Percentiles rank a stretch among this genome's conserved stretches.
These are phyloP conservation scores for Endocarpon pusillum DNA, from an alignment of 495 filamentous ascomycete species.

Conservation along the genomic window DNA sequence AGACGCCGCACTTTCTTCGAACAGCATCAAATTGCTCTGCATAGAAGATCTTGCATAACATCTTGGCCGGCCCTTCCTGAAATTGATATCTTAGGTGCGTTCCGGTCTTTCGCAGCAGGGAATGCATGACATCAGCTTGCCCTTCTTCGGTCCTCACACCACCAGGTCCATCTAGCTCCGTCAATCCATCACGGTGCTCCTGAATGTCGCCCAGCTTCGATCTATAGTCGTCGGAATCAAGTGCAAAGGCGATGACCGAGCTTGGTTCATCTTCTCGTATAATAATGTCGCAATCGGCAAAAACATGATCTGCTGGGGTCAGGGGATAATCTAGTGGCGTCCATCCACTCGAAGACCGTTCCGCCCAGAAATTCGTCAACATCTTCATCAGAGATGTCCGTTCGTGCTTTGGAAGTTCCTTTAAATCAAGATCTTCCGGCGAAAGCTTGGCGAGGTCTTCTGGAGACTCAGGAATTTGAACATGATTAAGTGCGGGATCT, in stretches of 20 bases:
- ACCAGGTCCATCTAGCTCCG: constrained; percentile 13
- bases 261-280: constrained; percentile 95
- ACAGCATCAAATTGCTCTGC: constrained; percentile 96
- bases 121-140: constrained; percentile 43
- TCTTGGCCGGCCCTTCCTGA: constrained; percentile 73
- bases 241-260: constrained; percentile 82
- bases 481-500: constrained; percentile 48
- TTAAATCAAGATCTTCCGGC: constrained; percentile 39
- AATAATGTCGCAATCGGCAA: constrained; percentile 94
- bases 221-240: constrained; percentile 72
- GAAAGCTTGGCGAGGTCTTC: constrained; percentile 44
- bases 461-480: constrained; percentile 46
- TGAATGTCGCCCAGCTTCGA: constrained; percentile 61
- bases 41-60: constrained; percentile 96
- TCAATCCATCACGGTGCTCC: constrained; percentile 29
- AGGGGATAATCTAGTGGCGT: constrained; percentile 85
- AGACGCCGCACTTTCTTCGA: constrained; percentile 77
- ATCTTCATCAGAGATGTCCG: constrained; percentile 85
- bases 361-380: constrained; percentile 94
- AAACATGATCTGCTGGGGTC: constrained; percentile 77
- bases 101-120: constrained; percentile 62
- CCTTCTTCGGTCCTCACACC: constrained; percentile 6
- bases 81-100: constrained; percentile 94
- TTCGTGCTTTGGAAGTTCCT: constrained; percentile 78
- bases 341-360: constrained; percentile 93